phyloP scores from a whole-genome alignment of 805 yeast species.

The Candida anglica region DNA sequence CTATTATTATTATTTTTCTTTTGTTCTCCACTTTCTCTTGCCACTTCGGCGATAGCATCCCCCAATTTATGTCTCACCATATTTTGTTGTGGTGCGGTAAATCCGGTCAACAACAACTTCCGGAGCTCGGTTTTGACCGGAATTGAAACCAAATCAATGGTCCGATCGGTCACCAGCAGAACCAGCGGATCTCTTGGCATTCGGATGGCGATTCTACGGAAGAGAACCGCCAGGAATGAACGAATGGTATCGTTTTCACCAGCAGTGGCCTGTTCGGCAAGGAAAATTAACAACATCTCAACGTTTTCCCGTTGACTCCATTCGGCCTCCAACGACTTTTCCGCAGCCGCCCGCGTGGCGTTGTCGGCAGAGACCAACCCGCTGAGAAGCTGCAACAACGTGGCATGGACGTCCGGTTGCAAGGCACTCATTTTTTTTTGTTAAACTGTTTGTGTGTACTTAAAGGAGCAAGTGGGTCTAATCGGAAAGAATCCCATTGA shows the following conservation, averaged over 20 bases:
- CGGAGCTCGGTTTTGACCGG: conserved; percentile 63
- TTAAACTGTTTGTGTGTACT: no score
- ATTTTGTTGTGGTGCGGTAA: conserved; percentile 54
- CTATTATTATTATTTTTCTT: conserved; percentile 42
- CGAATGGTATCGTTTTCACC: conserved; percentile 53
- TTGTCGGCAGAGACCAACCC: conserved; percentile 76
- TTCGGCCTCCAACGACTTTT: conserved; percentile 61
- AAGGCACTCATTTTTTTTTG: conserved; percentile 42
- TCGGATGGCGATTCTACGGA: conserved; percentile 79
- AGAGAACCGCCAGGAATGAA: conserved; percentile 81
- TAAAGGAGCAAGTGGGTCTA: no score
- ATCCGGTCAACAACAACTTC: conserved; percentile 65
- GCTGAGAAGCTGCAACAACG: conserved; percentile 52
- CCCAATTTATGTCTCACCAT: conserved; percentile 86
- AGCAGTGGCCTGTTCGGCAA: conserved; percentile 71
- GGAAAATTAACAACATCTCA: conserved; percentile 66
- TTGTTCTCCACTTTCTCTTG: conserved; percentile 64
- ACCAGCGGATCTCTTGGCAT: conserved; percentile 71
- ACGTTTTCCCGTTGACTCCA: conserved; percentile 73
- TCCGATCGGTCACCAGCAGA: conserved; percentile 66
- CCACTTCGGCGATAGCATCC: conserved; percentile 91
- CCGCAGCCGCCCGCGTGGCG: conserved; percentile 71
- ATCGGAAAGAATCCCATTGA: no score
- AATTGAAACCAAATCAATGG: conserved; percentile 65
- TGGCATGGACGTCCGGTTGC: conserved; percentile 57